phyloP scores from a whole-genome alignment of 2,329 filamentous ascomycete species.

The Fusarium irregulare region DNA sequence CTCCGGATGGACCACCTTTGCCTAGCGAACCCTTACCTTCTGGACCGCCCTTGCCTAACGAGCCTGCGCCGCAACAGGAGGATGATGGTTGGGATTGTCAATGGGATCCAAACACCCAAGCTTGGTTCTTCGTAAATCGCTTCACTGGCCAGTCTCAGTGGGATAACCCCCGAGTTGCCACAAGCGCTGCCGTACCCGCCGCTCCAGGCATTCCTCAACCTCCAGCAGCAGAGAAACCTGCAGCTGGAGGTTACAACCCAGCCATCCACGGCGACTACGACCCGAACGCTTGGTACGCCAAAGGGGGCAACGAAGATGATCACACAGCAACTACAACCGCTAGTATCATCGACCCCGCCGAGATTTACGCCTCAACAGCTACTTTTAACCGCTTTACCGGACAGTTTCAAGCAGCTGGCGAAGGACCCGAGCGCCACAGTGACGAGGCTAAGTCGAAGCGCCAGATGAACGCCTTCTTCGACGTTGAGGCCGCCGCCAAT shows the following conservation, averaged over 20 bases:
- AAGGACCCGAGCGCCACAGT: conserved; percentile 79
- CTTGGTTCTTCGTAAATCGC: conserved; percentile 88
- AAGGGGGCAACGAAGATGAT: conserved; percentile 58
- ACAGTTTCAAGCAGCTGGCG: conserved; percentile 76
- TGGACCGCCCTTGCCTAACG: conserved; percentile 57
- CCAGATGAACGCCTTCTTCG: conserved; percentile 95
- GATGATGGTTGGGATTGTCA: conserved; percentile 83
- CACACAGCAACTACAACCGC: conserved; percentile 44
- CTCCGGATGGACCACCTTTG: conserved; percentile 48
- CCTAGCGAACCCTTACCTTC: conserved; percentile 47
- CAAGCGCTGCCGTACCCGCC: conserved; percentile 46
- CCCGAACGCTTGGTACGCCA: conserved; percentile 92
- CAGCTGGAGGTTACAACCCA: conserved; percentile 88
- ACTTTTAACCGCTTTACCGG: conserved; percentile 95
- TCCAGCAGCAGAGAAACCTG: conserved; percentile 52
- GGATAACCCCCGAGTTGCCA: conserved; percentile 84
- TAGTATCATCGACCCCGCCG: conserved; percentile 54
- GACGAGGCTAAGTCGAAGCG: conserved; percentile 88
- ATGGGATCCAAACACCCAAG: conserved; percentile 76
- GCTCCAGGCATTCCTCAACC: conserved; percentile 43
- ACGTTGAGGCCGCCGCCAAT: conserved; percentile 94
- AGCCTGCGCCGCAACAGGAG: conserved; percentile 64
- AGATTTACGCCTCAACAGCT: conserved; percentile 73
- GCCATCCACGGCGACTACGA: conserved; percentile 97
- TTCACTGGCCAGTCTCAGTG: conserved; percentile 81